Evolutionary conservation across 208 protist genomes (phyloP), one percentile per base, ranked within the genome.

Genomic region (Blechomonas ayalai): DNA sequence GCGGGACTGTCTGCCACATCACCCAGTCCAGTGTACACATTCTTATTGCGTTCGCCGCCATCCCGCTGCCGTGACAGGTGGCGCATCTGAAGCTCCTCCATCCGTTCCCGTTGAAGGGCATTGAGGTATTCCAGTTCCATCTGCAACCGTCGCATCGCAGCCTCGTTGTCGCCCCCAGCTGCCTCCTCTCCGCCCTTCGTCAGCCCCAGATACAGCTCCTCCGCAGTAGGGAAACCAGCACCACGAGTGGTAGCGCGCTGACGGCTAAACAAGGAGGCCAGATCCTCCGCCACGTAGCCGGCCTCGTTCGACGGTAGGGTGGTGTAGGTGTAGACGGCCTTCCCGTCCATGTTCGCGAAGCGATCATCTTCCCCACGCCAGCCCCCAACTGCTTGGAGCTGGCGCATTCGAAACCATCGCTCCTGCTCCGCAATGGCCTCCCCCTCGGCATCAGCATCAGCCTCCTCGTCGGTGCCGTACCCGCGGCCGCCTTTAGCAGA

Each of bases 101-200:
- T 62, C 10, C 76, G 72, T 62, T 85, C 58, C 39, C 53, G 31
- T 41, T 60, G 50, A 15, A 60, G 29, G n/a, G 27, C 37, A 37
- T 79, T 62, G 35, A 81, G 51, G 58, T 82, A 75, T 45, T 69
- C 53, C 18, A 81, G 51, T 57, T 81, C 67, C 26, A 43, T 25
- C 5, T 55, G 56, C 13, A 85, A 56, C 26, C 48, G 44, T 13
- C 43, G 44, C 46, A 82, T 75, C 24, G 59, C 51, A 22, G 56
- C 49, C 18, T 38, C 24, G 36, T 73, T 67, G 20, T 49, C 64
- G 10, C 38, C 22, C 16, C 73, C 60, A 0, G 7, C 37, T 22
- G 52, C 33, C 3, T 38, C 37, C 4, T 43, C 51, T 2, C 15
- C 18, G 20, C 46, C 55, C 0, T 42, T 16, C 12, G 8, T 22